These are phyloP conservation scores for Ogataea sp. DNA, from an alignment of 805 yeast species.

Conservation along the genomic window DNA sequence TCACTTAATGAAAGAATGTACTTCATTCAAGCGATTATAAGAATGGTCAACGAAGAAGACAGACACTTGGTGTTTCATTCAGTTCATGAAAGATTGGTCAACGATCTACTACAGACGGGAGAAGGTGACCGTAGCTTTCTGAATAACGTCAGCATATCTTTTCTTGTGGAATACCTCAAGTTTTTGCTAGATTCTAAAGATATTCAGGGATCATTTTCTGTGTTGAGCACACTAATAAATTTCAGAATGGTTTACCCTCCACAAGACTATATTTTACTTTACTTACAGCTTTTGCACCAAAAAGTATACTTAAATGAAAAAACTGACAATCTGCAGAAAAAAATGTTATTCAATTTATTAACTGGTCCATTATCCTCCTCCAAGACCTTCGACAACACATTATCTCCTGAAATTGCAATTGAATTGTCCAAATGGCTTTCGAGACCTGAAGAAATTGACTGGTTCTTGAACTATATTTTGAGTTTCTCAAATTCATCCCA, in stretches of 20 bases:
- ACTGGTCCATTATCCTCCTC: background rate
- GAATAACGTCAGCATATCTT: no score
- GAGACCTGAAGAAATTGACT: background rate
- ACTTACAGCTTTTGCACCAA: background rate
- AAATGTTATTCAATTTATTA: background rate
- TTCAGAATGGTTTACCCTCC: background rate
- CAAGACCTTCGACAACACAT: background rate
- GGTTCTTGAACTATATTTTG: constrained; percentile 1
- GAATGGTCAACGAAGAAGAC: no score
- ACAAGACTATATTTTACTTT: background rate
- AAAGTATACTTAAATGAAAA: background rate
- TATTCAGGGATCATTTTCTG: background rate
- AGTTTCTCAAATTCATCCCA: background rate
- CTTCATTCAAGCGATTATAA: no score
- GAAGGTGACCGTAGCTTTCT: no score
- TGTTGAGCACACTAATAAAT: background rate
- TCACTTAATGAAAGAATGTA: no score
- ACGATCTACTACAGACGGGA: no score
- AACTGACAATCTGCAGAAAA: background rate
- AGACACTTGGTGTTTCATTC: no score
- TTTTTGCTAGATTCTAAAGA: background rate
- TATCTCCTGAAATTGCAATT: background rate
- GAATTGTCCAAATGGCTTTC: background rate
- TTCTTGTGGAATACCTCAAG: background rate
- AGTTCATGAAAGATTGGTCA: no score